Conservation (phyloP, 2,329 filamentous ascomycete species). For the Monosporascus sp. region DNA sequence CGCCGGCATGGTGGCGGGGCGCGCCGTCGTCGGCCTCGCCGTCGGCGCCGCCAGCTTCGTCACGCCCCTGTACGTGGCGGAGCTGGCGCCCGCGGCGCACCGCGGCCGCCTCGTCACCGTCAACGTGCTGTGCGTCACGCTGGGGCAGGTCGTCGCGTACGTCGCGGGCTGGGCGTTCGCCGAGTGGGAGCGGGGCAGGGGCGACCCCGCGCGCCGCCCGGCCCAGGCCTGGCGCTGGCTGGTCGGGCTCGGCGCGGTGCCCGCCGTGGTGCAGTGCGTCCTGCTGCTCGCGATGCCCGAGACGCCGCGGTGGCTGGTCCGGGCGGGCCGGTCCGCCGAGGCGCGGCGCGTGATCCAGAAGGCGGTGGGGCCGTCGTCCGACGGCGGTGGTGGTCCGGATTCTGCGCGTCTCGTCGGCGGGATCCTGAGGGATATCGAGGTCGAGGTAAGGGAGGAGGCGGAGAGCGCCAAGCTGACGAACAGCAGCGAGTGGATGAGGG, state of each 20-base stretch:
- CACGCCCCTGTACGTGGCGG: constrained; percentile 82
- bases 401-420: constrained; percentile 46
- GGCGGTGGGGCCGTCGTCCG: constrained; percentile 35
- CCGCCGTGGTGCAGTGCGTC: constrained; percentile 65
- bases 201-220: constrained; percentile 23
- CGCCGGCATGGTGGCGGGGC: constrained; percentile 58
- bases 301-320: constrained; percentile 82
- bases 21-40: constrained; percentile 65
- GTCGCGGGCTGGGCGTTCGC: constrained; percentile 73
- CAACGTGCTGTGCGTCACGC: constrained; percentile 75
- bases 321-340: constrained; percentile 53
- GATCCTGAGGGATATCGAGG: constrained; percentile 65
- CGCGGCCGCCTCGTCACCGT: constrained; percentile 78
- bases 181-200: constrained; percentile 32
- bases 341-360: constrained; percentile 62
- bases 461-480: constrained; percentile 39
- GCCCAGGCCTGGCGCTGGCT: constrained; percentile 79
- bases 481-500: constrained; percentile 33
- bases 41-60: constrained; percentile 77
- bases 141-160: constrained; percentile 87
- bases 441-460: constrained; percentile 68
- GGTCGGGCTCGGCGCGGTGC: constrained; percentile 77
- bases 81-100: constrained; percentile 71
- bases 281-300: constrained; percentile 75
- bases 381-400: neutral